These are phyloP conservation scores for Aspergillus ruber DNA, from an alignment of 2,329 filamentous ascomycete species.

Conservation along the genomic window DNA sequence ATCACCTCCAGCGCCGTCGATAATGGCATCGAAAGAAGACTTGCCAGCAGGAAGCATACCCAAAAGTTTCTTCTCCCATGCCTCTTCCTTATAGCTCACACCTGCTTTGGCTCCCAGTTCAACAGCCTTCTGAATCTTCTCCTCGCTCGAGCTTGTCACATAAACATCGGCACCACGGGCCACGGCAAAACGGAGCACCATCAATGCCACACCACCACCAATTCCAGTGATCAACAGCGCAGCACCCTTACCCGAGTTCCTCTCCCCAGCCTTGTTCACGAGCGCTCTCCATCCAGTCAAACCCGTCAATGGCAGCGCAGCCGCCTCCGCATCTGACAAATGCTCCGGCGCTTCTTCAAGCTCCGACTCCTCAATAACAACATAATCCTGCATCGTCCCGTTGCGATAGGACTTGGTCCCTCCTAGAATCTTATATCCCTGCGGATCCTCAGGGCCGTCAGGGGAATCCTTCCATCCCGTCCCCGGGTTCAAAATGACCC, in stretches of 20 bases:
- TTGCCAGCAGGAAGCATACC: slow-evolving; percentile 54
- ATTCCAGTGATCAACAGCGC: slow-evolving; percentile 88
- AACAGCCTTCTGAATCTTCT: slow-evolving; percentile 67
- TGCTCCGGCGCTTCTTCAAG: slow-evolving; percentile 71
- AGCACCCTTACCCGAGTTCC: slow-evolving; percentile 47
- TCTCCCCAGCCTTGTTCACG: slow-evolving; percentile 66
- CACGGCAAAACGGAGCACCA: slow-evolving; percentile 71
- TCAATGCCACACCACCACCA: slow-evolving; percentile 83
- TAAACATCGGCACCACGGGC: slow-evolving; percentile 70
- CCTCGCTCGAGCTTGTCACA: slow-evolving; percentile 67
- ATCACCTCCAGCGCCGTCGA: slow-evolving; percentile 87
- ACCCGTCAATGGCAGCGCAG: slow-evolving; percentile 77
- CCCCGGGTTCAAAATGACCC: slow-evolving; percentile 72
- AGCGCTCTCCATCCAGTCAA: slow-evolving; percentile 84
- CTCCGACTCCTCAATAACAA: slow-evolving; percentile 63
- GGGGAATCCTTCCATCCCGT: slow-evolving; percentile 68
- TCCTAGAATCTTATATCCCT: slow-evolving; percentile 36
- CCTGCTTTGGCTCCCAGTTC: slow-evolving; percentile 71
- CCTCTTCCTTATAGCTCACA: slow-evolving; percentile 70
- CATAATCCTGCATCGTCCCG: slow-evolving; percentile 69
- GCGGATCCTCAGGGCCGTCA: slow-evolving; percentile 63
- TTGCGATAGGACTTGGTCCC: slow-evolving; percentile 58
- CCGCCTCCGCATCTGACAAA: slow-evolving; percentile 66
- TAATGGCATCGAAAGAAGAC: slow-evolving; percentile 69
- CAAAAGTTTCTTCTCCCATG: slow-evolving; percentile 73